Evolutionary conservation across 2,329 filamentous ascomycete species (phyloP), one percentile per base, ranked within the genome.

Genomic region (Talaromyces sp.): DNA sequence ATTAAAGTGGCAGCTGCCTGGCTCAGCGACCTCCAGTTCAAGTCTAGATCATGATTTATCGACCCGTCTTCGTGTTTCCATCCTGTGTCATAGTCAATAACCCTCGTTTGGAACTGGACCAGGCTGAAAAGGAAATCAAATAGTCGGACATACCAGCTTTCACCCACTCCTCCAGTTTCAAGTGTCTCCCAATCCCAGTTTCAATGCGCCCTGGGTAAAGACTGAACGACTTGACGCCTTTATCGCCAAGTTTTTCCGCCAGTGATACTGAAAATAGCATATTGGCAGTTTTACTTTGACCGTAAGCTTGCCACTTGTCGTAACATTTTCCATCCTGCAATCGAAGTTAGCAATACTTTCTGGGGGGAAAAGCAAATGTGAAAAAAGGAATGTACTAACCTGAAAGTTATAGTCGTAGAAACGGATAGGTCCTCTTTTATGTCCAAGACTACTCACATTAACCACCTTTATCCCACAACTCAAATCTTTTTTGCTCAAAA

Each of bases 321-420:
- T 63, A 63, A 12, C 40, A 51, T 34, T 63, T 61, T 9, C 61
- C 61, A 28, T 51, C 51, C 54, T 63, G 14, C 18, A 36, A 36
- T 36, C 12, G 5, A 16, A 5, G 34, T 36, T 16, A 36, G 16
- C 34, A 6, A 36, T 36, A 5, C 9, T 36, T 36, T 36, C 10
- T 36, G 33, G 33, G 14, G 14, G 5, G 6, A 36, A 3, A 16
- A 16, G 34, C 23, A 23, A 23, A 23, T 23, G 33, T 34, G 33
- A 3, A 10, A 10, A 34, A 36, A 36, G 1, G 16, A 36, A 36
- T 36, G 4, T 5, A 36, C 34, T 12, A 16, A 36, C 34, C 23
- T 70, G 63, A 81, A 81, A 36, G 79, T 77, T 40, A 71, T 75
- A 66, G 34, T 83, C 79, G 50, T 73, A 70, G 28, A 73, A 70